Evolutionary conservation across 768 basidiomycete genomes (phyloP), one percentile per base, ranked within the genome.

Genomic region (Leccinum fibrillosum): DNA sequence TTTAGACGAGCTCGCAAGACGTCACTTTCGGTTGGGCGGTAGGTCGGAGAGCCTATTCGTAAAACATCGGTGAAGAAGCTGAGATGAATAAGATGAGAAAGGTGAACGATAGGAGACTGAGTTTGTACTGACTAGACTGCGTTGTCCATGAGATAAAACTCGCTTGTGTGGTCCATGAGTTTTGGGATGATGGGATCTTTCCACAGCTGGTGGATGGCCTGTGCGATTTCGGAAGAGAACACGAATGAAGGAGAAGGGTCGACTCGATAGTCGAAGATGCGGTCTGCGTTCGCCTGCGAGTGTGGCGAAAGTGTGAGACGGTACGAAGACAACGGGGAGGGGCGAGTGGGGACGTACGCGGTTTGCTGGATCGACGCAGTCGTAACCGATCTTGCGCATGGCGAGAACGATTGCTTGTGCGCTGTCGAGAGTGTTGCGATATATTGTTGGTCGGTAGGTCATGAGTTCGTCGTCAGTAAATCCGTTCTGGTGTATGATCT

Each of bases 141-240:
- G n/a, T 85, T 90, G 69, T 97, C 95, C 92, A 95, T 96, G 13
- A 97, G 77, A 69, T 96, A 95, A 66, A 96, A 96, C 55, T 94
- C 87, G 69, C 78, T 84, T 21, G 77, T 76, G 62, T 86, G 84
- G 32, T 82, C 80, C 78, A 83, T 79, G 10, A 83, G 68, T 10
- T 72, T 71, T 3, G 67, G 56, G 1, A 86, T 82, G 53, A 87
- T 80, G 11, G 85, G 83, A 67, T 91, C 89, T 55, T 84, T 80
- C 86, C 86, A 87, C 1, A 90, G 73, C 47, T 88, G 76, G 58
- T 82, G 77, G 44, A 90, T 87, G 7, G 88, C 86, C 28, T 82
- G 76, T 1, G 88, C 86, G 54, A 90, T 82, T 13, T 86, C 86
- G n/a, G 80, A 72, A 0, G 83, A 78, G 53, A 90, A 82, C 50